Conservation (phyloP, 1,284 basidiomycete species). For the Ceratorhiza oryzae-sativae region DNA sequence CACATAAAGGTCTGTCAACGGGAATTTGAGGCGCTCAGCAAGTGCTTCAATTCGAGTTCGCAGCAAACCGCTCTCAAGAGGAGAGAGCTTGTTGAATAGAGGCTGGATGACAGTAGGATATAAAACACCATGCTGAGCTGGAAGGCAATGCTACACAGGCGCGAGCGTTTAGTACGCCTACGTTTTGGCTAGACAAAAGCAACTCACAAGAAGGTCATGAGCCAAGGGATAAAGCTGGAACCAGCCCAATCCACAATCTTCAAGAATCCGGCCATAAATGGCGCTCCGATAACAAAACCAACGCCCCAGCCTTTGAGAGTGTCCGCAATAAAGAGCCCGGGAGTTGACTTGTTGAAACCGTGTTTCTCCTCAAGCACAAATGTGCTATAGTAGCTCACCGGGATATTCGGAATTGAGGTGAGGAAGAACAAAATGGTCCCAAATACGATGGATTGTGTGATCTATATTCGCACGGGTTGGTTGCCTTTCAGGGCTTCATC, state of each 20-base stretch:
- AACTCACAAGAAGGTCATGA: conserved; percentile 45
- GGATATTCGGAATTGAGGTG: conserved; percentile 73
- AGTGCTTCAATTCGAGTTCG: conserved; percentile 76
- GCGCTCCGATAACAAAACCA: conserved; percentile 79
- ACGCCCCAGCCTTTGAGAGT: conserved; percentile 81
- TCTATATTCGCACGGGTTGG: conserved; percentile 57
- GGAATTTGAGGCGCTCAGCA: conserved; percentile 85
- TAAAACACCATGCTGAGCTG: conserved; percentile 85
- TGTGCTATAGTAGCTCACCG: conserved; percentile 82
- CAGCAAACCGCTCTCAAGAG: conserved; percentile 75
- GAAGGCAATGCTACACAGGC: conserved; percentile 68
- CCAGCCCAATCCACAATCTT: conserved; percentile 94
- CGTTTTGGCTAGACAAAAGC: conserved; percentile 1
- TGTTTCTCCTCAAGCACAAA: conserved; percentile 96
- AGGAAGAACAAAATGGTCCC: conserved; percentile 70
- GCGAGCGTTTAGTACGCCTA: background rate
- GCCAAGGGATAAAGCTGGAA: conserved; percentile 56
- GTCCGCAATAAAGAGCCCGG: conserved; percentile 76
- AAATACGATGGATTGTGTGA: conserved; percentile 84
- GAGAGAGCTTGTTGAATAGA: conserved; percentile 95
- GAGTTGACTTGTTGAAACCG: conserved; percentile 96
- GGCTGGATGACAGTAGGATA: conserved; percentile 94
- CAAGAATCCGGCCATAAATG: conserved; percentile 87
- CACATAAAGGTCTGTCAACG: conserved; percentile 92
- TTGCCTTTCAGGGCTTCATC: too few species aligned